These are phyloP conservation scores for Fusarium ambrosium DNA, from an alignment of 2,329 filamentous ascomycete species.

Conservation along the genomic window DNA sequence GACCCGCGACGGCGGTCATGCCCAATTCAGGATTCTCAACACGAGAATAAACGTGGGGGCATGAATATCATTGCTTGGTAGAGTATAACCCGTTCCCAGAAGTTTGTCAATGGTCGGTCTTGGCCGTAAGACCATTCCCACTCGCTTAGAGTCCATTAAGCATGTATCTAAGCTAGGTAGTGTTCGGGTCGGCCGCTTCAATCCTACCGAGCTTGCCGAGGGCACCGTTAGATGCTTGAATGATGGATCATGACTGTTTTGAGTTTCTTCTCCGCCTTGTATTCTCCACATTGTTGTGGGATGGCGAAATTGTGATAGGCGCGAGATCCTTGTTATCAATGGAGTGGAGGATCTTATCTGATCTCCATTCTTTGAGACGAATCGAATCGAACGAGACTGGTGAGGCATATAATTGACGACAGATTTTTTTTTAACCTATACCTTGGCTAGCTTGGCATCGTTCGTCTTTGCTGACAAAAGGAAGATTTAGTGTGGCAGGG, in stretches of 20 bases:
- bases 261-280: background rate
- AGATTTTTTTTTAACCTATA: background rate
- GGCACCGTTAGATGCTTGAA: slow-evolving; percentile 11
- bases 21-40: slow-evolving; percentile 16
- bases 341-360: slow-evolving; percentile 30
- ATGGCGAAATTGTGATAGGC: slow-evolving; percentile 14
- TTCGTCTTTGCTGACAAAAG: background rate
- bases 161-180: slow-evolving; percentile 1
- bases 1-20: slow-evolving; percentile 13
- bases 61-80: slow-evolving; percentile 28
- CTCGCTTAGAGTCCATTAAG: slow-evolving; percentile 10
- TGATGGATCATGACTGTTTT: slow-evolving; percentile 1
- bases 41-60: background rate
- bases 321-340: slow-evolving; percentile 12
- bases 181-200: background rate
- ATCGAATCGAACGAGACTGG: background rate
- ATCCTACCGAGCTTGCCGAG: slow-evolving; percentile 5
- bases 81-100: slow-evolving; percentile 3
- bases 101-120: slow-evolving; percentile 36
- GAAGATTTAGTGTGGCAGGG: background rate
- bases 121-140: slow-evolving; percentile 14
- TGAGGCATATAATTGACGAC: slow-evolving; percentile 5
- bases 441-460: background rate
- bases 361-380: slow-evolving; percentile 5
- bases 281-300: background rate